These are phyloP conservation scores for Mycena albidolilacea DNA, from an alignment of 768 basidiomycete species.

Conservation along the genomic window DNA sequence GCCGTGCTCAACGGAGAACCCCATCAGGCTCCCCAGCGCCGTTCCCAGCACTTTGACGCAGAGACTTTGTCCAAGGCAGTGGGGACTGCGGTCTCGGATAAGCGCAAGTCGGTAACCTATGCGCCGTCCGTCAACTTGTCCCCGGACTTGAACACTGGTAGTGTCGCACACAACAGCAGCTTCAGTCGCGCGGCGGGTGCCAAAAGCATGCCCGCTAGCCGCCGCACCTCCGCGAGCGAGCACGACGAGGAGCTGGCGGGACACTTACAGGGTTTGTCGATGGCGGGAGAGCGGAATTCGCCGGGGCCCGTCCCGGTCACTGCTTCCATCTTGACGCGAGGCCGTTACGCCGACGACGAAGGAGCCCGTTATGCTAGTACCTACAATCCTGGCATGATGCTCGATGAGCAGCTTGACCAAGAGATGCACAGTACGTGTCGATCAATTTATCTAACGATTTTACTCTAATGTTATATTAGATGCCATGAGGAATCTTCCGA, in stretches of 20 bases:
- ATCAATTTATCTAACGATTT: slow-evolving; percentile 17
- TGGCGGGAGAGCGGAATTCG: slow-evolving; percentile 76
- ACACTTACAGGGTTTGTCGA: slow-evolving; percentile 80
- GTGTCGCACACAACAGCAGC: slow-evolving; percentile 62
- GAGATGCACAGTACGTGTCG: slow-evolving; percentile 89
- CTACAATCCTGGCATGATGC: slow-evolving; percentile 90
- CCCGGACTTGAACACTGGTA: slow-evolving; percentile 69
- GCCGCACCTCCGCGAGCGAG: slow-evolving; percentile 89
- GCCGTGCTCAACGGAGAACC: slow-evolving; percentile 75
- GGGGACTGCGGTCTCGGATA: slow-evolving; percentile 75
- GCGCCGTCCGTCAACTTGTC: slow-evolving; percentile 84
- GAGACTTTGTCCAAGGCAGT: slow-evolving; percentile 80
- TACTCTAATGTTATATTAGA: slow-evolving; percentile 60
- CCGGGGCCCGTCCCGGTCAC: slow-evolving; percentile 68
- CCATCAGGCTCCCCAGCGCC: slow-evolving; percentile 57
- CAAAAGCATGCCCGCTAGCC: slow-evolving; percentile 94
- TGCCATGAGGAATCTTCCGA: slow-evolving; percentile 90
- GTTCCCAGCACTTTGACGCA: slow-evolving; percentile 69
- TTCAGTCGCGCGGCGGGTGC: slow-evolving; percentile 81
- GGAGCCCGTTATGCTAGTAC: slow-evolving; percentile 70
- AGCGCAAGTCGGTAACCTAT: slow-evolving; percentile 90
- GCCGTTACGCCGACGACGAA: slow-evolving; percentile 72
- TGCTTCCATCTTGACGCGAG: slow-evolving; percentile 68
- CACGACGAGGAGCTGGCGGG: slow-evolving; percentile 87
- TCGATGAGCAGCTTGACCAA: slow-evolving; percentile 93